These are phyloP conservation scores for Diddensiella caesifluorescens DNA, from an alignment of 805 yeast species.

Conservation along the genomic window DNA sequence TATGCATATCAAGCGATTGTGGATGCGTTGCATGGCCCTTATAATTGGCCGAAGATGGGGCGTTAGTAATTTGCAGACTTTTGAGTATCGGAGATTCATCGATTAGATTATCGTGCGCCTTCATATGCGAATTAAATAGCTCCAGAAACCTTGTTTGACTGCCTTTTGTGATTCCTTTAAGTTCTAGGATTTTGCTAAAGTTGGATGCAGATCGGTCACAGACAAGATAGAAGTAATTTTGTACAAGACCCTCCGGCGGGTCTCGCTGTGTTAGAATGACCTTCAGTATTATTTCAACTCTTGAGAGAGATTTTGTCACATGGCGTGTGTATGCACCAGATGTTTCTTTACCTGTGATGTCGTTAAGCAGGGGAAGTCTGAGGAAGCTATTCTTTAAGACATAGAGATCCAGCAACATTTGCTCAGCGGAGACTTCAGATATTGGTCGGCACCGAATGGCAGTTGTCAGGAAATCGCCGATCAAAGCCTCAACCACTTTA, in stretches of 20 bases:
- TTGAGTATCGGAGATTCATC: conserved; percentile 28
- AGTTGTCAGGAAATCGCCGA: conserved; percentile 50
- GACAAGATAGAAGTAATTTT: conserved; percentile 58
- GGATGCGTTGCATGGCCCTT: background rate
- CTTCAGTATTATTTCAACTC: conserved; percentile 61
- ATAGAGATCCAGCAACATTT: conserved; percentile 67
- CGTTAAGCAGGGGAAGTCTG: conserved; percentile 26
- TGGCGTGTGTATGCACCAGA: conserved; percentile 37
- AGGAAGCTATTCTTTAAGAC: conserved; percentile 52
- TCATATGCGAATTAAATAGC: conserved; percentile 36
- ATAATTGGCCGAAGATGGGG: background rate
- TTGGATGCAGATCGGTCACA: conserved; percentile 60
- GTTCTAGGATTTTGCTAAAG: conserved; percentile 56
- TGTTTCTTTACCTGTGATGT: conserved; percentile 11
- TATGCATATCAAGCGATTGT: too few relatives aligned
- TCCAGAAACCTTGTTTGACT: conserved; percentile 38
- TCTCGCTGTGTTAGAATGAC: conserved; percentile 56
- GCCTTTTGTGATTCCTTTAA: conserved; percentile 50
- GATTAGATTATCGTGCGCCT: conserved; percentile 33
- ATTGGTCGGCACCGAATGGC: conserved; percentile 62
- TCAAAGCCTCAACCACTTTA: conserved; percentile 60
- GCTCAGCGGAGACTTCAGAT: conserved; percentile 71
- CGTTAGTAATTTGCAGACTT: conserved; percentile 9
- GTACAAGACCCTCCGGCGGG: conserved; percentile 62
- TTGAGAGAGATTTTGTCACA: conserved; percentile 39